Percentiles rank a stretch among this genome's conserved stretches.
Conservation (phyloP, 805 yeast genomes). For the Zygoascus ofunaensis region DNA sequence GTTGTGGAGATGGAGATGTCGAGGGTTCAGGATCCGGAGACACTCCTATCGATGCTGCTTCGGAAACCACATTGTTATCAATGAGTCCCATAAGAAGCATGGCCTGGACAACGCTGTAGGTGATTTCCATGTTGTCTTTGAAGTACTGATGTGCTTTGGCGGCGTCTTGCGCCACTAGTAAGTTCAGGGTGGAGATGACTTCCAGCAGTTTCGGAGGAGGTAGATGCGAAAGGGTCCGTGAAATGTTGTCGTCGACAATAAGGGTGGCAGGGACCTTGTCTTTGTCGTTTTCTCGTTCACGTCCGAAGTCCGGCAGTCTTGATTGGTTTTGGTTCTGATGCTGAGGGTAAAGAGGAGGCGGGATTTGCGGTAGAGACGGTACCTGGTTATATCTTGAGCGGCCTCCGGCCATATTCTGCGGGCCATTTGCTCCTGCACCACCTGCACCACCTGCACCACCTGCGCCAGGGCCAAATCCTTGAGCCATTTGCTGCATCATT, state of each 20-base stretch:
- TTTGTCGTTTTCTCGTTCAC: slow-evolving; percentile 37
- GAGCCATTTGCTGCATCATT: not conserved
- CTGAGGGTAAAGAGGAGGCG: slow-evolving; percentile 7
- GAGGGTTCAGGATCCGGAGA: slow-evolving; percentile 7
- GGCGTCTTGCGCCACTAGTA: slow-evolving; percentile 50
- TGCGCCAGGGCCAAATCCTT: not conserved
- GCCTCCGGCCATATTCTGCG: not conserved
- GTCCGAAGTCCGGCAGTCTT: slow-evolving; percentile 10
- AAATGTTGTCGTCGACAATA: slow-evolving; percentile 34
- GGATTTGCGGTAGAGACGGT: not conserved
- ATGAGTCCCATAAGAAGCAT: slow-evolving; percentile 36
- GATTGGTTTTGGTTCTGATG: slow-evolving; percentile 11
- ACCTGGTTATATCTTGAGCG: not conserved
- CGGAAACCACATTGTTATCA: slow-evolving; percentile 21
- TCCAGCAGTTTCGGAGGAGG: slow-evolving; percentile 42
- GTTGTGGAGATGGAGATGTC: no score
- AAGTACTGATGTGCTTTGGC: slow-evolving; percentile 51
- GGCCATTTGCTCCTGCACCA: not conserved
- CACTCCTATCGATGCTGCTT: slow-evolving; percentile 14
- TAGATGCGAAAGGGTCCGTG: slow-evolving; percentile 41
- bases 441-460: no score
- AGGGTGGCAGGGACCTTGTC: slow-evolving; percentile 38
- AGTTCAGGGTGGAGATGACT: slow-evolving; percentile 46
- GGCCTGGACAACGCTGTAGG: slow-evolving; percentile 69
- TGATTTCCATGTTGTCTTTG: slow-evolving; percentile 56